Base-by-base conservation (phyloP, 805 yeast genomes). In the Metschnikowia vanudenii region DNA sequence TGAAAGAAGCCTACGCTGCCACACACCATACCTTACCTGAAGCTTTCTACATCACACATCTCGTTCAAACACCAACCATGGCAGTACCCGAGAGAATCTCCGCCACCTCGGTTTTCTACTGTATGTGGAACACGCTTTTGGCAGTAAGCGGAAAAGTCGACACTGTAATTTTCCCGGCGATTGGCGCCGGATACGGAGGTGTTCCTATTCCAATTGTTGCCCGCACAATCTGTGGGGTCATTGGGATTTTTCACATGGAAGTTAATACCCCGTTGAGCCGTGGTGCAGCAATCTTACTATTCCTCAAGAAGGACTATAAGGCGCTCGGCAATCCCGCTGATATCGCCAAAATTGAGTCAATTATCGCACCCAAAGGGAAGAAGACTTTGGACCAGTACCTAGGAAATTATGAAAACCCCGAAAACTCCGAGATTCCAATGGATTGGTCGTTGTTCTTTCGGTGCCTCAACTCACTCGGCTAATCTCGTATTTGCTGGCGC, bases 171-270 rank as follows among this genome's bases (percentile, higher is more conserved):
- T 45, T 62, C n/a, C 67, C 67, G 2, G 65, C 62, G 2, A 46
- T 63, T 10, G 67, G 65, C 6, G 57, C 65, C 3, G 67, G 67
- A 1, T 58, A 54, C 45, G 67, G 67, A 4, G 47, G 49, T 2
- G 31, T 61, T 16, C 55, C 53, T 29, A 47, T 47, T 10, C 45
- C 39, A 6, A 45, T 37, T 9, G 58, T 53, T 8, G 59, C 62
- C 3, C 53, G 51, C 22, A 31, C 54, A 14, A 60, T 62, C 53
- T 37, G 57, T 17, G 60, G 59, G 13, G 62, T 65, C 2, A 35
- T 54, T 6, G 46, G 53, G 8, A 22, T 63, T 1, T 58, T 44
- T 45, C 51, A 50, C 39, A 19, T 54, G 46, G 38, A 41, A 11
- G 39, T 55, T 20, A 34, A 30, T 3, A 12, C 45, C 3, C 49